Evolutionary conservation across 2,329 filamentous ascomycete species (phyloP).

Genomic region (Trichophaea hybrida): DNA sequence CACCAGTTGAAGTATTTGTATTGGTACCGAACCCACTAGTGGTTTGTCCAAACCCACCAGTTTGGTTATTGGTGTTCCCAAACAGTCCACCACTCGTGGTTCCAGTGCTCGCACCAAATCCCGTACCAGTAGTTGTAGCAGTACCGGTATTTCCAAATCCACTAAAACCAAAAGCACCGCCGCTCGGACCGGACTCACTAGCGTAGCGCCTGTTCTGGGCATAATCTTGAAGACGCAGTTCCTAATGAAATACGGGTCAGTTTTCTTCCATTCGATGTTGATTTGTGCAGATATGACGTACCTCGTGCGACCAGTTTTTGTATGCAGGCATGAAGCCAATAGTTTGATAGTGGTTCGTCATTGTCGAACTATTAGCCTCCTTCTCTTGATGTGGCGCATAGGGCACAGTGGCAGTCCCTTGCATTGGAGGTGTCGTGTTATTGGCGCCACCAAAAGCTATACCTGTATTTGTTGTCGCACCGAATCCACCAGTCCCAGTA

Average conservation of each 20-base stretch:
- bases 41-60: neutral
- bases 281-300: conserved; percentile 16
- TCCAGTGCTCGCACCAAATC: conserved; percentile 34
- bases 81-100: conserved; percentile 38
- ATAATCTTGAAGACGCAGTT: conserved; percentile 74
- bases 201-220: conserved; percentile 71
- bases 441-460: conserved; percentile 29
- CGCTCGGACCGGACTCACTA: conserved; percentile 72
- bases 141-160: conserved; percentile 29
- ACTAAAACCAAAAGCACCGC: conserved; percentile 37
- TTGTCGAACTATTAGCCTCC: conserved; percentile 43
- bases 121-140: conserved; percentile 28
- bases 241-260: conserved; percentile 32
- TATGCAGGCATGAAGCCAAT: conserved; percentile 66
- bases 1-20: conserved; percentile 28
- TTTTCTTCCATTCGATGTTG: too few species aligned
- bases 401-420: conserved; percentile 51
- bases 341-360: conserved; percentile 57
- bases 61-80: conserved; percentile 30
- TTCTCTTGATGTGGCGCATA: conserved; percentile 62
- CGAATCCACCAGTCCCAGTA: conserved; percentile 24
- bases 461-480: neutral
- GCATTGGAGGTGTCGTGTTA: conserved; percentile 43
- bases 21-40: neutral
- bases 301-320: conserved; percentile 77